Conservation (phyloP, 495 filamentous ascomycete genomes). For the Sordaria brevicollis region DNA sequence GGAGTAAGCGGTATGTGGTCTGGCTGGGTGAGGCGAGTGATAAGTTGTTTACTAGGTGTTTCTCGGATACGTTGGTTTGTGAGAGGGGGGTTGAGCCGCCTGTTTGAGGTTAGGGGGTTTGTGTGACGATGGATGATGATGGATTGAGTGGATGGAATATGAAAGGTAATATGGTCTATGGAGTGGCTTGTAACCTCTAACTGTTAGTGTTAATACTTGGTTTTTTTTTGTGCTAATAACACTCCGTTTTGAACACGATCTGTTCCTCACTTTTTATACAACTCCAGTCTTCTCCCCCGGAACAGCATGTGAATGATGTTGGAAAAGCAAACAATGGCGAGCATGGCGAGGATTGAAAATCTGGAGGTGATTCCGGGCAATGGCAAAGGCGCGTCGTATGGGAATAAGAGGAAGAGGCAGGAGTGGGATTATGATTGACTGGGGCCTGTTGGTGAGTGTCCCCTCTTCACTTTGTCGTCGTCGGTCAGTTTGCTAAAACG, state of each 20-base stretch:
- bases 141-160: not conserved
- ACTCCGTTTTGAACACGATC: too few relatives aligned
- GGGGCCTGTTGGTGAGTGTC: not conserved
- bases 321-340: too few relatives aligned
- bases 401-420: too few relatives aligned
- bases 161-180: not conserved
- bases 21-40: slow-evolving; percentile 39
- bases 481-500: not conserved
- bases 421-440: not conserved
- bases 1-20: slow-evolving; percentile 16
- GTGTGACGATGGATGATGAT: not conserved
- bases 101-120: slow-evolving; percentile 10
- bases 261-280: too few relatives aligned
- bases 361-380: too few relatives aligned
- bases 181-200: not conserved
- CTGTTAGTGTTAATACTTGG: not conserved
- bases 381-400: too few relatives aligned
- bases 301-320: too few relatives aligned
- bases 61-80: slow-evolving; percentile 25
- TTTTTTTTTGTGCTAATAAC: too few relatives aligned
- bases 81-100: slow-evolving; percentile 20
- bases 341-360: too few relatives aligned
- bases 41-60: slow-evolving; percentile 26
- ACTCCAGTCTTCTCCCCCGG: too few relatives aligned
- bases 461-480: not conserved